phyloP scores from a whole-genome alignment of 2,329 filamentous ascomycete genomes.

The Blastomyces parvus region DNA sequence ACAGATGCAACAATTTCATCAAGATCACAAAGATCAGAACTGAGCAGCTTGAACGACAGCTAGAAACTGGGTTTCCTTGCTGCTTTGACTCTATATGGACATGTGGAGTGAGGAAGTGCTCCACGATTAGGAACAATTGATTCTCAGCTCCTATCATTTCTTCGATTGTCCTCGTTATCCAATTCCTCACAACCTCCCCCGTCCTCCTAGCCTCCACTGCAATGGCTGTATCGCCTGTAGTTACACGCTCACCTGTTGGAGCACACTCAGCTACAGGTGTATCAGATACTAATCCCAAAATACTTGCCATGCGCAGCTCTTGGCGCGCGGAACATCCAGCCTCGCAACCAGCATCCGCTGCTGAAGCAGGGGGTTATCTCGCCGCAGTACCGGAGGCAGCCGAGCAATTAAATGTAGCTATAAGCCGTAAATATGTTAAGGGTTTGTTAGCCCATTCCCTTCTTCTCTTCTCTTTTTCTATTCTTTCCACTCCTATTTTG shows the following conservation, averaged over 20 bases:
- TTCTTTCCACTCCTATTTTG: background rate
- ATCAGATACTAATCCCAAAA: conserved; percentile 28
- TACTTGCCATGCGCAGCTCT: conserved; percentile 26
- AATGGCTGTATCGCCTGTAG: conserved; percentile 38
- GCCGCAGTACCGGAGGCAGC: conserved; percentile 39
- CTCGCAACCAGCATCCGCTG: background rate
- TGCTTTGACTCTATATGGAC: background rate
- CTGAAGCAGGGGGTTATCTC: conserved; percentile 4
- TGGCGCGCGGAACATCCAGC: conserved; percentile 9
- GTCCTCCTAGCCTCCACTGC: background rate
- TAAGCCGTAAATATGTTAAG: conserved; percentile 84
- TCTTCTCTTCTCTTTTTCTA: no score
- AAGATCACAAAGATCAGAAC: background rate
- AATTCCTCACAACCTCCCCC: background rate
- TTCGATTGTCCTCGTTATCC: background rate
- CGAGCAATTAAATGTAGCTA: conserved; percentile 73
- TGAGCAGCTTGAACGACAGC: no score
- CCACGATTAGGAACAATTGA: no score
- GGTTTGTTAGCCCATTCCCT: conserved; percentile 35
- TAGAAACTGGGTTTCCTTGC: no score
- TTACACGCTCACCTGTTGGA: conserved; percentile 30
- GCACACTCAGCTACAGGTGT: conserved; percentile 24
- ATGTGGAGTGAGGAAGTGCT: background rate
- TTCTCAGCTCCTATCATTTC: no score
- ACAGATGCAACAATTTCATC: background rate